Base-by-base conservation (phyloP, 805 yeast genomes). In the Suhomyces tanzawaensis region DNA sequence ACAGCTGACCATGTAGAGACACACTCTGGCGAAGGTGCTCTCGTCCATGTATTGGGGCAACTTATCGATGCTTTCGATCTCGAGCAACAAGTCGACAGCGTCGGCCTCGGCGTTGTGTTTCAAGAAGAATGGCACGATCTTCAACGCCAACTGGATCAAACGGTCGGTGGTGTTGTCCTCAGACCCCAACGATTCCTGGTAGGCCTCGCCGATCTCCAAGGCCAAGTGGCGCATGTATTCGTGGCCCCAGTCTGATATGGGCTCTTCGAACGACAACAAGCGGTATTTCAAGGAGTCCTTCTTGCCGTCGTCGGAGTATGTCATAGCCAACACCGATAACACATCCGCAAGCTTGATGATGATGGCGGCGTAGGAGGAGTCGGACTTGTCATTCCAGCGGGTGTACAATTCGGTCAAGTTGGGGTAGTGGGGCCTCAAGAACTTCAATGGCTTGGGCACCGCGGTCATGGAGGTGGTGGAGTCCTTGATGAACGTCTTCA, bases 381-480 rank as follows among this genome's bases (percentile, higher is more conserved):
- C 67, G 16, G 28, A 26, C 16, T 43, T 40, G n/a, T 32, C 40
- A 9, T 71, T 63, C 96, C 96, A 88, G 24, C 71, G 68, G 25
- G 76, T 81, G 60, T 82, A 85, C 27, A 85, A 64, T 38, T 69
- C 74, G 23, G 78, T 77, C 53, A 93, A 71, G n/a, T 72, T 53
- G 15, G 82, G 81, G 58, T 82, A 93, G 55, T 81, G 86, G 6
- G 97, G 96, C 55, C 96, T 80, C 47, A 93, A 74, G 59, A 93
- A 93, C 69, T 93, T 95, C 66, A 93, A 77, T 4, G 99, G 99
- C 64, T 93, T 93, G 26, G 99, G 99, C 36, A 93, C 99, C 3
- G 99, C 99, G 2, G 99, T 93, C 97, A 93, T 93, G 7, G 97
- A 90, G 26, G 96, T 86, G 3, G 99, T 93, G 9, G 97, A 85